Base-by-base conservation (phyloP, 495 filamentous ascomycete genomes). In the Diplogelasinospora grovesii region DNA sequence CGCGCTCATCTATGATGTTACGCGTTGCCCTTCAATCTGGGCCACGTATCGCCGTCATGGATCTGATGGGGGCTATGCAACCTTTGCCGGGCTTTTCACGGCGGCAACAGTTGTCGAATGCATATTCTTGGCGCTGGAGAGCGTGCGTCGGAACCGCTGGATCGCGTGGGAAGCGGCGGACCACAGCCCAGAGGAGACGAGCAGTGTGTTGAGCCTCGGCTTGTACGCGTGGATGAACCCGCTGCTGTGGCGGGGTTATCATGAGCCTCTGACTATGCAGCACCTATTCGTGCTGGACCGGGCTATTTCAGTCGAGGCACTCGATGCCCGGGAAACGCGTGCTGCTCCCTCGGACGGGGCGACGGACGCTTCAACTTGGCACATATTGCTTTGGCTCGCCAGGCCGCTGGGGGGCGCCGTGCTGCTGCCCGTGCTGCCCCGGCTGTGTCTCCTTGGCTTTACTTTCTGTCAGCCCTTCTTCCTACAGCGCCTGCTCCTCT, bases 391-490 rank as follows among this genome's bases (percentile, higher is more conserved):
- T 21, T 32, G 26, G 11, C 34, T 59, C 1, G 41, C 41, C 7
- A 42, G 38, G 16, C 28, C 49, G 9, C 40, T 55, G 14, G 39
- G 23, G 10, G 31, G 42, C 7, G 40, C 49, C 3, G 30, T 60
- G 1, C 16, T 60, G 20, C 45, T 56, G 15, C 51, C 54, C 1
- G 25, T 57, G 5, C 18, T 34, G 5, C 52, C 54, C 8, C 48
- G 54, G 26, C 48, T 72, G 0, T 69, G 59, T 22, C 61, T 77
- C 2, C 73, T 73, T 16, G 79, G 61, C 2, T 78, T 83, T 50
- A 75, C 63, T 38, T 74, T 79, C 41, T 71, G 69, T 24, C 79
- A 83, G 50, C 80, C 81, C 2, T 66, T 85, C 38, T 61, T 85
- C 11, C 61, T 83, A 2, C 59, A 71, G 23, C 56, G 7, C 68